Evolutionary conservation across 495 filamentous ascomycete species (phyloP), one percentile per base, ranked within the genome.

Genomic region (Penicillium paxilli): DNA sequence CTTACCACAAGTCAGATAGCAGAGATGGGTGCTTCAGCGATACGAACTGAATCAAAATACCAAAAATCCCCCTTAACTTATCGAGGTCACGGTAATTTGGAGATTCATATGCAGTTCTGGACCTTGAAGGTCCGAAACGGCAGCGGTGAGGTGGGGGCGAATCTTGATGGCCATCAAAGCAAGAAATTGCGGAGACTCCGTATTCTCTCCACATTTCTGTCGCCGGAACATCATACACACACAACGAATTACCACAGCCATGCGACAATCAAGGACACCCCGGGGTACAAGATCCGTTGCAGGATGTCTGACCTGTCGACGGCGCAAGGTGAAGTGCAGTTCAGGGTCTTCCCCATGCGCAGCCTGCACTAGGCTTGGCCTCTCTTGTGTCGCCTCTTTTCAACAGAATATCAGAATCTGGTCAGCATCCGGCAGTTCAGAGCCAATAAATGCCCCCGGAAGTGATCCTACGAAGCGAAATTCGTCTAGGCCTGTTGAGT

Each of bases 281-380:
- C 30, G 30, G 8, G 30, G 11, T 9, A 12, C 30, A 1, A 37
- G 50, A 0, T 52, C 50, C 3, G 50, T 46, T n/a, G 12, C 25
- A 14, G 69, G 69, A 19, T 69, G 69, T 51, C 48, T 72, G 53
- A 72, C 68, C 44, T 72, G 69, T 33, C 66, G 68, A 32, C 68
- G 66, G 54, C 58, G 68, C 48, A 70, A 67, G 24, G 66, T 72
- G n/a, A 66, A 68, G 22, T 69, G 69, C 35, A 65, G 46, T 9
- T 66, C 68, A 28, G 65, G 68, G 9, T 44, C 26, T 1, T 59
- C 52, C 7, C 69, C 69, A 11, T 72, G 69, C 46, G 62, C 62
- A 20, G 63, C 70, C 47, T 71, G 69, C 30, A 32, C 54, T 5
- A 61, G 66, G 17, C 68, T 72, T 59, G 65, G 65, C 38, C 59